These are phyloP conservation scores for Wickerhamomyces sp. DNA, from an alignment of 1,139 yeast species.

Conservation along the genomic window DNA sequence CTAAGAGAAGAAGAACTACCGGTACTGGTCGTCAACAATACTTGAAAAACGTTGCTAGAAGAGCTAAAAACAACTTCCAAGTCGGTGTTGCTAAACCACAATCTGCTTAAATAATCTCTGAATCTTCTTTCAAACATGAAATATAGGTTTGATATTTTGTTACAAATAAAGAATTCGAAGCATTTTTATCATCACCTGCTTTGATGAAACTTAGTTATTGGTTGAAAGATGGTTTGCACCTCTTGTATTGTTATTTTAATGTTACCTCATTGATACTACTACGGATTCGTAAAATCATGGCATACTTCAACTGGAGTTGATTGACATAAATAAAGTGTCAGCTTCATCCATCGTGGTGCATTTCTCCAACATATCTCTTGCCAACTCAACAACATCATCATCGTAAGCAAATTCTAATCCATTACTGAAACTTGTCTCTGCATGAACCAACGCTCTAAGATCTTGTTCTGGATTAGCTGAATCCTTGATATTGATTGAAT, in stretches of 20 bases:
- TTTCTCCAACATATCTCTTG: conserved; percentile 65
- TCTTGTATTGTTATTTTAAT: no score
- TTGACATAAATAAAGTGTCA: conserved; percentile 63
- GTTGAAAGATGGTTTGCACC: no score
- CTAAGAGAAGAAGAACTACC: conserved; percentile 99
- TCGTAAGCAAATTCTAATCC: conserved; percentile 63
- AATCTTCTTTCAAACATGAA: no score
- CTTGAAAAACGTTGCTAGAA: conserved; percentile 95
- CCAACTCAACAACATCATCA: conserved; percentile 58
- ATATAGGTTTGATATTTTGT: conserved; percentile 2
- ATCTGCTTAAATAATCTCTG: conserved; percentile 31
- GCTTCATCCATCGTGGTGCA: conserved; percentile 76
- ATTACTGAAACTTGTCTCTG: conserved; percentile 31
- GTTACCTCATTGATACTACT: no score
- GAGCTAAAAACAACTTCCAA: conserved; percentile 99
- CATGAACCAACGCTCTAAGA: conserved; percentile 5
- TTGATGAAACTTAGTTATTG: no score
- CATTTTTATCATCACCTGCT: not conserved
- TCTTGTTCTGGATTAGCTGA: conserved; percentile 1
- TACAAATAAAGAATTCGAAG: conserved; percentile 2
- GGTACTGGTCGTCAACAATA: conserved; percentile 99
- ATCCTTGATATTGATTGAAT: conserved; percentile 2
- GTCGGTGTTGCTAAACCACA: conserved; percentile 69
- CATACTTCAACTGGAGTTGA: conserved; percentile 36
- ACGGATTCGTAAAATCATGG: no score